phyloP scores from a whole-genome alignment of 192 early-diverging fungal genomes.

The Ambispora gerdemannii region DNA sequence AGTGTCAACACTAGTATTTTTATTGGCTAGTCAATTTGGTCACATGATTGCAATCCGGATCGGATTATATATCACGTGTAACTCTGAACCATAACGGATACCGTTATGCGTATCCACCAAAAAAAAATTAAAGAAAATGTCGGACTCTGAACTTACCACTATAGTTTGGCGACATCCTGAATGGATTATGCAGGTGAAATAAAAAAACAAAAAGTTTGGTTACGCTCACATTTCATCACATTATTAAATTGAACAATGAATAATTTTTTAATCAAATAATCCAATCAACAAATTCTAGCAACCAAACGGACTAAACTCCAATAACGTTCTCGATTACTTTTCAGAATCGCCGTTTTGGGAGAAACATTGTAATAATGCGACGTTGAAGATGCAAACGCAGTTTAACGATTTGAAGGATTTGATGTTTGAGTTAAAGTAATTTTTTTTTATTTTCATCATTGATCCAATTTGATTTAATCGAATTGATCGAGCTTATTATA shows the following conservation, averaged over 20 bases:
- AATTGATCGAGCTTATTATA: background rate
- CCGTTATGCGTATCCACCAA: too few relatives aligned
- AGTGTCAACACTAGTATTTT: too few relatives aligned
- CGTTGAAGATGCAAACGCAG: constrained; percentile 79
- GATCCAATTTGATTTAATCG: too few relatives aligned
- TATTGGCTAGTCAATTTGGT: too few relatives aligned
- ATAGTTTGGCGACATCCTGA: constrained; percentile 13
- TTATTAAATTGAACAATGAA: too few relatives aligned
- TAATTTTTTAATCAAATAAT: background rate
- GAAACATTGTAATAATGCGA: constrained; percentile 70
- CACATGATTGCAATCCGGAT: too few relatives aligned
- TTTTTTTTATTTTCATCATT: background rate
- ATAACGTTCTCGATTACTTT: constrained; percentile 80
- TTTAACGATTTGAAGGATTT: constrained; percentile 65
- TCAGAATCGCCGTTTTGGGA: constrained; percentile 82
- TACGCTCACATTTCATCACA: background rate
- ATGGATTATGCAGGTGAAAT: constrained; percentile 10
- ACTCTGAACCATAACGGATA: too few relatives aligned
- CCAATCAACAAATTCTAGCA: constrained; percentile 1
- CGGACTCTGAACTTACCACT: constrained; percentile 4
- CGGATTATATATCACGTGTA: too few relatives aligned
- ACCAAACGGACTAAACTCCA: constrained; percentile 62
- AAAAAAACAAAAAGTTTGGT: background rate
- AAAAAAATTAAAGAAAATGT: background rate
- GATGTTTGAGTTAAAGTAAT: constrained; percentile 46